These are phyloP conservation scores for Amaranthus tricolor DNA, from an alignment of 179 eudicot genomes.

Conservation along the genomic window DNA sequence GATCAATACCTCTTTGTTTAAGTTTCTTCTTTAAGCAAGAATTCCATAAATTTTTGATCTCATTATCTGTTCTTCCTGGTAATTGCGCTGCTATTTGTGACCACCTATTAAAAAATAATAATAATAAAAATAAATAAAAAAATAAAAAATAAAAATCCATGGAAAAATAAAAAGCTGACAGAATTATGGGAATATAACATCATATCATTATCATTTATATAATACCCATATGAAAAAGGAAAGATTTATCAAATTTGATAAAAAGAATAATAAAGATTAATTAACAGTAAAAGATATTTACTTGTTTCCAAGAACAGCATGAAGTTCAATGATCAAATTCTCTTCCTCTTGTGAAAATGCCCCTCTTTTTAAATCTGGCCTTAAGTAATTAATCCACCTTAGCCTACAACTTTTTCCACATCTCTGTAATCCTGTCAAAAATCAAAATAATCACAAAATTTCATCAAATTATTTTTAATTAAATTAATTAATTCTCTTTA, in stretches of 20 bases:
- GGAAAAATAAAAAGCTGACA: not conserved
- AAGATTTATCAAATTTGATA: not conserved
- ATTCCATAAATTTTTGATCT: constrained; percentile 96
- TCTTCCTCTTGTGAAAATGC: constrained; percentile 82
- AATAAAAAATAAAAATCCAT: not conserved
- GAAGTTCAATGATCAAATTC: constrained; percentile 70
- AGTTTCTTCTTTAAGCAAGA: constrained; percentile 93
- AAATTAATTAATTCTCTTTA: not conserved
- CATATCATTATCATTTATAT: not conserved
- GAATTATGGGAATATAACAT: not conserved
- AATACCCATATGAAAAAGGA: not conserved
- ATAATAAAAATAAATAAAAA: not conserved
- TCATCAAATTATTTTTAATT: no score
- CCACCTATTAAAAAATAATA: constrained; percentile 49
- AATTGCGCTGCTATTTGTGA: constrained; percentile 93
- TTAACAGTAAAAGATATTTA: constrained; percentile 11
- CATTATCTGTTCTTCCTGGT: constrained; percentile 95
- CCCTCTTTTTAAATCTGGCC: constrained; percentile 92
- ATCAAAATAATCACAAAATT: not conserved
- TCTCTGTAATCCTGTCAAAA: constrained; percentile 61
- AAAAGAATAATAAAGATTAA: not conserved
- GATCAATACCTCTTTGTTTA: constrained; percentile 87
- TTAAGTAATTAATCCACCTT: constrained; percentile 86
- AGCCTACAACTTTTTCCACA: constrained; percentile 92
- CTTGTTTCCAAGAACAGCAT: constrained; percentile 84